Evolutionary conservation across 1,284 basidiomycete genomes (phyloP), one percentile per base, ranked within the genome.

Genomic region (Ustilago bromivora): DNA sequence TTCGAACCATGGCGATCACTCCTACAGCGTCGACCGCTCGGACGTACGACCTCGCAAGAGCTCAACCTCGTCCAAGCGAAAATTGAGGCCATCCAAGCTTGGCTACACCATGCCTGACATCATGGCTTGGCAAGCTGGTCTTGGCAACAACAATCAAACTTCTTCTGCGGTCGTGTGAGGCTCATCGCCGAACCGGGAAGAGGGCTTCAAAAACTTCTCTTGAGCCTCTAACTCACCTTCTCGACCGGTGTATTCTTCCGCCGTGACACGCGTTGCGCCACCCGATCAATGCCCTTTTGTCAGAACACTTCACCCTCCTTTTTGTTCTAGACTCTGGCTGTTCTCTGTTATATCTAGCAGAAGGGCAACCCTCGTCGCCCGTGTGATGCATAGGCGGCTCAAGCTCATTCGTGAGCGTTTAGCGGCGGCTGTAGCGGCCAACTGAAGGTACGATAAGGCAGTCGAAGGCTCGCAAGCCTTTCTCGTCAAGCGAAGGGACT

Each of bases 41-140:
- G 34, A 11, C 7, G 28, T 28, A 17, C 54, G 61, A 19, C 28
- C 65, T 43, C 53, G 53, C n/a, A 56, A 53, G 9, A 57, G 58
- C 38, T 56, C 54, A 23, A 49, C 28, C 5, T 62, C 63, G 10
- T 60, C 53, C 7, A 59, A 55, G 47, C 55, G 32, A 35, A 61
- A 54, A 31, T 55, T 60, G 28, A 59, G 65, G 19, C 34, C 65
- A 12, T 51, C 51, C 10, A 70, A 70, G 47, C 61, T 61, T 4
- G 72, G 72, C 1, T 75, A 66, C 38, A 66, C 63, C 10, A n/a
- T 57, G 49, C 67, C 67, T 9, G 72, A 75, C n/a, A 75, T 75
- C 40, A 31, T 66, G 31, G 67, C 72, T 15, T 75, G 72, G 72
- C 67, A 75, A 32, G 63, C 59, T 4, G 71, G 71, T 4, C 59